These are phyloP conservation scores for Mycosarcoma mackinlayi DNA, from an alignment of 1,284 basidiomycete genomes.

Conservation along the genomic window DNA sequence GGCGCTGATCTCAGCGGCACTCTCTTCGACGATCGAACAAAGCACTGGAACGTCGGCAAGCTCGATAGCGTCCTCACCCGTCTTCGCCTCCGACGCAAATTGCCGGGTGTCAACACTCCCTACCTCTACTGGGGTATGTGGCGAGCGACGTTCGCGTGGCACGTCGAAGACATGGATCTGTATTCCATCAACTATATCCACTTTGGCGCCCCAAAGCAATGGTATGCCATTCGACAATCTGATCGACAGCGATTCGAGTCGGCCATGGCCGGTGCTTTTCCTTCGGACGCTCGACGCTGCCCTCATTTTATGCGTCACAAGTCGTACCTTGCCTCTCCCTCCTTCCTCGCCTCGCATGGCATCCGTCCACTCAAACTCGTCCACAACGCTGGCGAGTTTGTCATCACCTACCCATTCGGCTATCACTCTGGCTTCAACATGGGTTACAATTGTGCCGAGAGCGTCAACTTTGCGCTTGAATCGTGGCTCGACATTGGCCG, in stretches of 20 bases:
- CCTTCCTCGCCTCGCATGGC: slow-evolving; percentile 80
- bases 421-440: slow-evolving; percentile 98
- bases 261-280: slow-evolving; percentile 65
- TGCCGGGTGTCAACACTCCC: slow-evolving; percentile 96
- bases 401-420: slow-evolving; percentile 90
- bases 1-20: slow-evolving; percentile 93
- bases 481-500: slow-evolving; percentile 89
- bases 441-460: slow-evolving; percentile 97
- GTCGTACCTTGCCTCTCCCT: slow-evolving; percentile 91
- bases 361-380: slow-evolving; percentile 74
- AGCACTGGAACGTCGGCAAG: slow-evolving; percentile 90
- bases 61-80: slow-evolving; percentile 88
- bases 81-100: slow-evolving; percentile 75
- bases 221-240: slow-evolving; percentile 95
- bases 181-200: slow-evolving; percentile 99
- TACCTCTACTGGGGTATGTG: slow-evolving; percentile 99
- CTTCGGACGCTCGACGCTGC: slow-evolving; percentile 74
- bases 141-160: slow-evolving; percentile 97
- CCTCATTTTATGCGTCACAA: slow-evolving; percentile 96
- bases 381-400: slow-evolving; percentile 91
- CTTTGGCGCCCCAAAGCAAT: slow-evolving; percentile 94
- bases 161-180: slow-evolving; percentile 89
- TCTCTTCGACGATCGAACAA: slow-evolving; percentile 83
- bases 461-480: slow-evolving; percentile 95
- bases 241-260: slow-evolving; percentile 71